A percentile compares a stretch with the other conserved stretches of the same genome.
Conservation (phyloP, 768 basidiomycete species). For the Leccinellum rugosiceps region DNA sequence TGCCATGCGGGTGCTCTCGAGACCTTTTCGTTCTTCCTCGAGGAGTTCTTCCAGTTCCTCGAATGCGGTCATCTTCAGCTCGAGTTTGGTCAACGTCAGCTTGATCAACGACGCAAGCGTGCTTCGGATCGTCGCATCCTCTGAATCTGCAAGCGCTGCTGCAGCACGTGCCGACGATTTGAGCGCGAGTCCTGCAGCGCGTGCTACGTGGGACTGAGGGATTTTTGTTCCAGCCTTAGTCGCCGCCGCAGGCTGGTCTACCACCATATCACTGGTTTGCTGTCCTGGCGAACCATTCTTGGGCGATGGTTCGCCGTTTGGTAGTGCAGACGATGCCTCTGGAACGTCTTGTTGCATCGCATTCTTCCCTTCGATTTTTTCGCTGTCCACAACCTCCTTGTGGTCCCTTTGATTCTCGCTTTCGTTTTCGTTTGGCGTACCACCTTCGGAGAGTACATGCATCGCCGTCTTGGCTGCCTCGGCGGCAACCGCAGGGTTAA, state of each 20-base stretch:
- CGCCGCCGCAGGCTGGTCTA: slow-evolving; percentile 37
- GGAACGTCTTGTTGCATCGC: slow-evolving; percentile 34
- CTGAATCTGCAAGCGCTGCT: slow-evolving; percentile 70
- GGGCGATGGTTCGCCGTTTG: slow-evolving; percentile 14
- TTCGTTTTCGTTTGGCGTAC: slow-evolving; percentile 39
- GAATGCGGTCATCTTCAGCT: slow-evolving; percentile 92
- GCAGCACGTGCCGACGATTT: slow-evolving; percentile 88
- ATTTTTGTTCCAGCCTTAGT: slow-evolving; percentile 37
- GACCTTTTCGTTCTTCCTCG: slow-evolving; percentile 81
- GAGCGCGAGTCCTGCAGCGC: slow-evolving; percentile 85
- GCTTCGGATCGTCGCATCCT: slow-evolving; percentile 75
- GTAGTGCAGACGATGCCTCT: slow-evolving; percentile 4
- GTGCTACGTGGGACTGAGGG: slow-evolving; percentile 71
- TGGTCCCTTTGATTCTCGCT: slow-evolving; percentile 21
- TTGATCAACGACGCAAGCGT: slow-evolving; percentile 84
- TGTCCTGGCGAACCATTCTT: slow-evolving; percentile 14
- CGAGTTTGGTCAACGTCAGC: slow-evolving; percentile 81
- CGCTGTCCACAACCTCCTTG: slow-evolving; percentile 33
- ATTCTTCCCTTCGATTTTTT: slow-evolving; percentile 43
- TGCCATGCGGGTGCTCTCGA: slow-evolving; percentile 80
- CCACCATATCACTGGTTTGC: slow-evolving; percentile 43
- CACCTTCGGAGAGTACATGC: slow-evolving; percentile 70
- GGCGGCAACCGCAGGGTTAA: slow-evolving; percentile 85
- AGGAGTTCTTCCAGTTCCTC: slow-evolving; percentile 90
- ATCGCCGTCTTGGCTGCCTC: slow-evolving; percentile 91